phyloP scores from a whole-genome alignment of 2,329 filamentous ascomycete species.

The Alternaria postmessia region DNA sequence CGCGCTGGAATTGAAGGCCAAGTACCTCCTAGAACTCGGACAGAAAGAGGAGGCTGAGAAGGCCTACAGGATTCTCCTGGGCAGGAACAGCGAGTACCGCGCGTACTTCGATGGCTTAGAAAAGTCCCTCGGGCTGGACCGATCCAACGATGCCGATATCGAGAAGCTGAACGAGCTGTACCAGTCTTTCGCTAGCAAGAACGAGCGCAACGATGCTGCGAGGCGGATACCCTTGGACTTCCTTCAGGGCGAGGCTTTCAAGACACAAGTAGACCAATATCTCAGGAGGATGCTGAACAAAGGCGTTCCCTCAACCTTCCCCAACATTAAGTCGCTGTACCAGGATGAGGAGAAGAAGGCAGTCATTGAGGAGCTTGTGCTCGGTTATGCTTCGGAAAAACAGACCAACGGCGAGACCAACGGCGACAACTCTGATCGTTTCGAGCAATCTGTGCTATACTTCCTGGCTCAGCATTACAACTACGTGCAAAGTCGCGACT shows the following conservation, averaged over 20 bases:
- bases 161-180: slow-evolving; percentile 81
- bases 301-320: slow-evolving; percentile 94
- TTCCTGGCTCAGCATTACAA: slow-evolving; percentile 98
- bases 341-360: slow-evolving; percentile 77
- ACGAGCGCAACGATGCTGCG: slow-evolving; percentile 83
- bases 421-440: slow-evolving; percentile 63
- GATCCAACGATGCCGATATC: slow-evolving; percentile 67
- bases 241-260: slow-evolving; percentile 80
- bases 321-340: slow-evolving; percentile 95
- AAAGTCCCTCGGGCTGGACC: slow-evolving; percentile 69
- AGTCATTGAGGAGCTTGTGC: slow-evolving; percentile 76
- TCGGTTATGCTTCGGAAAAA: slow-evolving; percentile 75
- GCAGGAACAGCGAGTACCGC: slow-evolving; percentile 87
- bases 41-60: slow-evolving; percentile 80
- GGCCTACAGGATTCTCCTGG: slow-evolving; percentile 81
- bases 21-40: slow-evolving; percentile 81
- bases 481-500: slow-evolving; percentile 84
- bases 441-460: slow-evolving; percentile 82
- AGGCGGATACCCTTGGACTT: slow-evolving; percentile 90
- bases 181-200: slow-evolving; percentile 81
- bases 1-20: slow-evolving; percentile 83
- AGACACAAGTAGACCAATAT: slow-evolving; percentile 78
- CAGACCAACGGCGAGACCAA: slow-evolving; percentile 61
- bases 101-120: slow-evolving; percentile 84
- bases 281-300: slow-evolving; percentile 85